Percentiles rank a stretch among this genome's conserved stretches.
phyloP scores from a whole-genome alignment of 768 basidiomycete species.

The Suillus cothurnatus region DNA sequence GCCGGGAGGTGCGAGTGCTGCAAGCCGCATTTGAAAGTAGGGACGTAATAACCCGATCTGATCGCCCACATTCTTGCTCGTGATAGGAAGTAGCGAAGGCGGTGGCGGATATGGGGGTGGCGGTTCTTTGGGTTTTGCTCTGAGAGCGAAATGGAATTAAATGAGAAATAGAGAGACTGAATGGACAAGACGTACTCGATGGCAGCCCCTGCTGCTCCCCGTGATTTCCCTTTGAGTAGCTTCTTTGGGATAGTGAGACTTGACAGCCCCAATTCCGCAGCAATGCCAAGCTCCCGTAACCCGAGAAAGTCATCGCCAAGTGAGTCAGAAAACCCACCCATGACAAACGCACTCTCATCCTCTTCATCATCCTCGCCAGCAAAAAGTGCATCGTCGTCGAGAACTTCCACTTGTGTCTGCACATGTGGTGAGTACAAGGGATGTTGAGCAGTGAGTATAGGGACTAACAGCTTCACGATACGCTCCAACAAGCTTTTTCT shows the following conservation, averaged over 20 bases:
- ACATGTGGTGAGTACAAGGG: constrained; percentile 2
- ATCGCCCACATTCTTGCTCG: constrained; percentile 60
- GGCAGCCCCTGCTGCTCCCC: constrained; percentile 38
- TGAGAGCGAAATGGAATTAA: constrained; percentile 24
- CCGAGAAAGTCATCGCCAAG: constrained; percentile 95
- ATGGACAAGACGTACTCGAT: constrained; percentile 48
- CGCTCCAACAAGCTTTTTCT: constrained; percentile 83
- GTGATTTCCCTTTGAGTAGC: constrained; percentile 67
- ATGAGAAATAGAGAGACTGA: not conserved
- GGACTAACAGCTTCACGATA: constrained; percentile 76
- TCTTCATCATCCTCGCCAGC: constrained; percentile 61
- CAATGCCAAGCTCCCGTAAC: constrained; percentile 84
- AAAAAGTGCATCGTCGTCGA: constrained; percentile 56
- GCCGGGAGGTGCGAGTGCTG: constrained; percentile 38
- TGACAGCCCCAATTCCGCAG: constrained; percentile 78
- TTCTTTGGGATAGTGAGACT: constrained; percentile 78
- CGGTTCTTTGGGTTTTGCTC: constrained; percentile 69
- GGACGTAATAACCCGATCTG: constrained; percentile 86
- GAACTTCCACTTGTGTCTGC: constrained; percentile 43
- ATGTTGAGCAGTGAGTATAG: not conserved
- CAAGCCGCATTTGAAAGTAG: constrained; percentile 68
- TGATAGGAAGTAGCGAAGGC: constrained; percentile 76
- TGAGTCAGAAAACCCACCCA: constrained; percentile 87
- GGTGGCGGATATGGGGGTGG: constrained; percentile 87
- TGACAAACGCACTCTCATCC: constrained; percentile 65